Percentiles rank a stretch among this genome's conserved stretches.
phyloP scores from a whole-genome alignment of 768 basidiomycete species.

The Baorangia bicolor region DNA sequence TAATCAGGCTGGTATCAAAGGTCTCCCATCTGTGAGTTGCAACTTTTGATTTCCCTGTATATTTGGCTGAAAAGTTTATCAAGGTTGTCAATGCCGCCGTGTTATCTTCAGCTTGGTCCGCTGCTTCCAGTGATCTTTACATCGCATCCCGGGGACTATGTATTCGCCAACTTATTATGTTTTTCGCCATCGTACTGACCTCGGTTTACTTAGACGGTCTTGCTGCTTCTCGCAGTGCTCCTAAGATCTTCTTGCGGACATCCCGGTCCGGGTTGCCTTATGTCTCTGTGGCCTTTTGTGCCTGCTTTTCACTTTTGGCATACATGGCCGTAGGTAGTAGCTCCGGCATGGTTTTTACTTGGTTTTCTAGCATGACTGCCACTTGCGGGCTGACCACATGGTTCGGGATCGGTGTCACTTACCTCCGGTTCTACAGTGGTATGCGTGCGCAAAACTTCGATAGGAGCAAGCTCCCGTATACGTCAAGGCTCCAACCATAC shows the following conservation, averaged over 20 bases:
- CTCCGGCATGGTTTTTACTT: conserved; percentile 40
- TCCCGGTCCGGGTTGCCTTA: conserved; percentile 42
- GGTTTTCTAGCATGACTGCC: conserved; percentile 34
- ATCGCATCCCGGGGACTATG: conserved; percentile 35
- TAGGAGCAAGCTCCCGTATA: conserved; percentile 45
- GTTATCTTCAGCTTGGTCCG: conserved; percentile 44
- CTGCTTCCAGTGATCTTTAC: conserved; percentile 37
- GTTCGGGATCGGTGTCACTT: conserved; percentile 42
- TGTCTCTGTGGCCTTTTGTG: conserved; percentile 33
- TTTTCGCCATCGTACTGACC: conserved; percentile 2
- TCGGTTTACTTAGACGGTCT: conserved; percentile 45
- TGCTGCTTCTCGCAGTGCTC: conserved; percentile 48
- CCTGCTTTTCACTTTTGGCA: conserved; percentile 33
- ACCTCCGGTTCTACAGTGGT: conserved; percentile 46
- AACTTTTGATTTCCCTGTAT: background rate
- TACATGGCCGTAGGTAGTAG: conserved; percentile 39
- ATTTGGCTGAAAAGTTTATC: background rate
- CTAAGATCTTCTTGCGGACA: conserved; percentile 46
- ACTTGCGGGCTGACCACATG: conserved; percentile 42
- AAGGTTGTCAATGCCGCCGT: conserved; percentile 34
- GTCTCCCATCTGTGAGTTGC: conserved; percentile 41
- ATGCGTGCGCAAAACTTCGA: conserved; percentile 47
- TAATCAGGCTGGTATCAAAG: conserved; percentile 50
- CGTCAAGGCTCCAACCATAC: conserved; percentile 39
- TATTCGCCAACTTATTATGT: conserved; percentile 1